Conservation (phyloP, 768 basidiomycete species). For the Lyophyllum semitale region DNA sequence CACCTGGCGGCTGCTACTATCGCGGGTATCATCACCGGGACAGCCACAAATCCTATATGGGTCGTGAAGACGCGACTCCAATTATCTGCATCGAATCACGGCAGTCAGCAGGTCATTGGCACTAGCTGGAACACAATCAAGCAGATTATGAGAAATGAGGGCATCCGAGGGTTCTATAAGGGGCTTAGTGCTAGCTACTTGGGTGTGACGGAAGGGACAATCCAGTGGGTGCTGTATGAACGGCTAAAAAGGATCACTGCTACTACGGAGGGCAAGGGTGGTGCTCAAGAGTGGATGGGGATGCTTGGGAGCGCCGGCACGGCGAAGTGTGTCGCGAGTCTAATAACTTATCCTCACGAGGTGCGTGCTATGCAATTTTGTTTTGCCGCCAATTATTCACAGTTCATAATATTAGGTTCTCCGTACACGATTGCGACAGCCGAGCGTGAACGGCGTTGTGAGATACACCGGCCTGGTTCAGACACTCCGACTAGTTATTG, state of each 20-base stretch:
- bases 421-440: conserved; percentile 91
- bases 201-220: conserved; percentile 93
- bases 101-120: conserved; percentile 37
- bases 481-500: conserved; percentile 80
- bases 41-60: conserved; percentile 98
- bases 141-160: conserved; percentile 79
- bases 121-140: conserved; percentile 65
- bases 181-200: conserved; percentile 94
- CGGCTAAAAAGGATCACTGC: conserved; percentile 74
- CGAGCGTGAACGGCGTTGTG: conserved; percentile 69
- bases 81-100: conserved; percentile 45
- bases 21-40: conserved; percentile 85
- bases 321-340: conserved; percentile 90
- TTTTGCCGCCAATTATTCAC: conserved; percentile 5
- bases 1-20: conserved; percentile 85
- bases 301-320: conserved; percentile 90
- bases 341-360: conserved; percentile 99
- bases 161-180: conserved; percentile 88
- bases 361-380: conserved; percentile 42
- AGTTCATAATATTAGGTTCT: conserved; percentile 59
- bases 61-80: conserved; percentile 98
- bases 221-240: conserved; percentile 98
- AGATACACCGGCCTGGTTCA: conserved; percentile 89
- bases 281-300: conserved; percentile 67
- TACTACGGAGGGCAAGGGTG: conserved; percentile 55